Base-by-base conservation (phyloP, 345 rosid species). In the Kernera saxatilis region DNA sequence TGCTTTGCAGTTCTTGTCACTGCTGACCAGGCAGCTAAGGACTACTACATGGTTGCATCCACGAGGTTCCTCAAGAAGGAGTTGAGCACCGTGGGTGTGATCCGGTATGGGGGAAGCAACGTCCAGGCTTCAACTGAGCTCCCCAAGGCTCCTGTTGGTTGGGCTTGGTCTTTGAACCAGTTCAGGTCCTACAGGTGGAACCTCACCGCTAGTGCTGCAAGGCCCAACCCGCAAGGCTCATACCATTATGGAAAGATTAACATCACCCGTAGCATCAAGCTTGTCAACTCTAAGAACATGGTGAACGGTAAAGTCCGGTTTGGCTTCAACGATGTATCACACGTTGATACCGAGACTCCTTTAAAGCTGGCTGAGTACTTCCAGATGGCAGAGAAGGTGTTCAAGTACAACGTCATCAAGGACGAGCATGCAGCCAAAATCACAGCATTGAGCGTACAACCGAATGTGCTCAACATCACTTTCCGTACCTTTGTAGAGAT, bases 171-270 rank as follows among this genome's bases (percentile, higher is more conserved):
- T 14, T 73, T 86, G 57, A 86, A 88, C 45, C 89, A 88, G 73
- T 86, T 81, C 66, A 82, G 93, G 9, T 67, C 90, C 11, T 82
- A 81, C 83, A 77, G 90, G 10, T 88, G 93, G 93, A 88, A 88
- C 78, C 74, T 87, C 10, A 87, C 93, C 0, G 80, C 90, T 37
- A 81, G 81, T 33, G 90, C 91, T 8, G 89, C 91, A 48, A 83
- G 92, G 64, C 92, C 92, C 14, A 87, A 87, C 69, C 92, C 92
- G 0, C 92, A 87, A 14, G 93, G 90, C 1, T 87, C 93, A 0
- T 87, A 82, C 82, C 90, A 84, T 52, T 87, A 87, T 18, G 93
- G 90, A 43, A 72, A 43, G 49, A 84, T 88, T 74, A 79, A 84
- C 74, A 80, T 86, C 64, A 84, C 87, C 32, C 87, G 86, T 48